These are phyloP conservation scores for Drechslera avenae DNA, from an alignment of 2,329 filamentous ascomycete species.

Conservation along the genomic window DNA sequence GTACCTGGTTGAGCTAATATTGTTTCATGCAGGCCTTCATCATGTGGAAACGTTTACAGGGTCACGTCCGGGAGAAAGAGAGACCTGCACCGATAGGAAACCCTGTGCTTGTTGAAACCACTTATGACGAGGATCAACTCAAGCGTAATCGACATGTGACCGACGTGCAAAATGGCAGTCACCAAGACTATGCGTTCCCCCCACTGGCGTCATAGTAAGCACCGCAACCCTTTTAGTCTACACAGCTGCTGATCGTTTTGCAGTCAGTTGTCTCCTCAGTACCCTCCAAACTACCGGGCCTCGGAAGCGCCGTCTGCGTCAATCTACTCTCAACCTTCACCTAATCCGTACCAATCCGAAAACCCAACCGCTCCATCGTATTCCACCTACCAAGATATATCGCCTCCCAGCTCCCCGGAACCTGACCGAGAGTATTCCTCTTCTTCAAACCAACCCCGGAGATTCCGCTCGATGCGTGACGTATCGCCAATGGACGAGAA, in stretches of 20 bases:
- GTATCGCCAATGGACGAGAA: slow-evolving; percentile 50
- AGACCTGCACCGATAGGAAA: slow-evolving; percentile 49
- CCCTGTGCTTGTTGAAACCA: slow-evolving; percentile 54
- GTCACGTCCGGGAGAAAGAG: slow-evolving; percentile 50
- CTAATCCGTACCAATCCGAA: slow-evolving; percentile 35
- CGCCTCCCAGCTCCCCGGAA: slow-evolving; percentile 49
- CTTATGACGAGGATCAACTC: slow-evolving; percentile 53
- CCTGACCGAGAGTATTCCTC: slow-evolving; percentile 28
- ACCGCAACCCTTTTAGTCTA: slow-evolving; percentile 1
- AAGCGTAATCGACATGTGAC: slow-evolving; percentile 41
- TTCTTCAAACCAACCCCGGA: slow-evolving; percentile 26
- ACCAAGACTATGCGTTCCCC: slow-evolving; percentile 31
- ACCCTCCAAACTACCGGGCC: slow-evolving; percentile 29
- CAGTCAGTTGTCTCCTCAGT: slow-evolving; percentile 31
- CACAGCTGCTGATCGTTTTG: slow-evolving; percentile 2
- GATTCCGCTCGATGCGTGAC: slow-evolving; percentile 45
- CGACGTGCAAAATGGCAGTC: slow-evolving; percentile 36
- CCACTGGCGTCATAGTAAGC: slow-evolving; percentile 32
- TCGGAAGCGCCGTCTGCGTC: slow-evolving; percentile 51
- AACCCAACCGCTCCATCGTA: slow-evolving; percentile 22
- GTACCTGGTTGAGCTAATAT: slow-evolving; percentile 28
- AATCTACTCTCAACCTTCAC: slow-evolving; percentile 64
- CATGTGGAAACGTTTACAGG: slow-evolving; percentile 62
- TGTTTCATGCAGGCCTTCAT: slow-evolving; percentile 32
- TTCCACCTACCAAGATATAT: slow-evolving; percentile 42